Conservation (phyloP, 83 land plant genomes). For the Picea mariana region DNA sequence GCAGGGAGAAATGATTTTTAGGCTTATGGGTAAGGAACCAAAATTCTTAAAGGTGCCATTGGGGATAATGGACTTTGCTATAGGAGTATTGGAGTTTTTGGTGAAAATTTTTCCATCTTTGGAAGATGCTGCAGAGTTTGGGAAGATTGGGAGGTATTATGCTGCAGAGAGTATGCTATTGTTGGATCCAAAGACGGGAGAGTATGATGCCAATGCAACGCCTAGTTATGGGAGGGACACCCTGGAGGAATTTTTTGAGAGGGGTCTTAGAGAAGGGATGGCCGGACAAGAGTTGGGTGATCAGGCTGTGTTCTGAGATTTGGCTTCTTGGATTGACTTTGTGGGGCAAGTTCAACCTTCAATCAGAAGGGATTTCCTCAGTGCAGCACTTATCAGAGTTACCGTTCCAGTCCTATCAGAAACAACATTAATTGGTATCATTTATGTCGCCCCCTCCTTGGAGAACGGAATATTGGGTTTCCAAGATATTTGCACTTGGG, state of each 20-base stretch:
- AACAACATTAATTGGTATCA: no score
- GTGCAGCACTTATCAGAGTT: no score
- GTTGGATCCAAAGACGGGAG: slow-evolving; percentile 75
- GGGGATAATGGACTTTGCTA: slow-evolving; percentile 89
- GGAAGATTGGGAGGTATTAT: slow-evolving; percentile 95
- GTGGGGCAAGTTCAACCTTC: no score
- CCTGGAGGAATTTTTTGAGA: slow-evolving; percentile 86
- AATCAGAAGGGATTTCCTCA: no score
- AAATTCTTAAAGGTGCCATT: slow-evolving; percentile 94
- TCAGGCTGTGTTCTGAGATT: slow-evolving; percentile 65
- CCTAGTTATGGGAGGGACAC: slow-evolving; percentile 98
- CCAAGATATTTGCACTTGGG: no score
- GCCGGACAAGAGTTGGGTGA: slow-evolving; percentile 97
- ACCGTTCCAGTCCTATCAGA: no score
- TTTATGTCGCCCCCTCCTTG: no score
- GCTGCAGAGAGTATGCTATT: slow-evolving; percentile 98
- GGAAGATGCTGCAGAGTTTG: slow-evolving; percentile 97
- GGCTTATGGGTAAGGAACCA: slow-evolving; percentile 74
- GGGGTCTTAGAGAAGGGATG: slow-evolving; percentile 88
- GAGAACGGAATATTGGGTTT: no score
- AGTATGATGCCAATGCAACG: slow-evolving; percentile 79
- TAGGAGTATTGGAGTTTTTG: slow-evolving; percentile 78
- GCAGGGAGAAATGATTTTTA: slow-evolving; percentile 87
- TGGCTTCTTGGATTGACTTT: background rate
- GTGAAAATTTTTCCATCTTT: slow-evolving; percentile 74